Evolutionary conservation across 2,329 filamentous ascomycete species (phyloP), one percentile per base, ranked within the genome.

Genomic region (Colletotrichum tropicicola): DNA sequence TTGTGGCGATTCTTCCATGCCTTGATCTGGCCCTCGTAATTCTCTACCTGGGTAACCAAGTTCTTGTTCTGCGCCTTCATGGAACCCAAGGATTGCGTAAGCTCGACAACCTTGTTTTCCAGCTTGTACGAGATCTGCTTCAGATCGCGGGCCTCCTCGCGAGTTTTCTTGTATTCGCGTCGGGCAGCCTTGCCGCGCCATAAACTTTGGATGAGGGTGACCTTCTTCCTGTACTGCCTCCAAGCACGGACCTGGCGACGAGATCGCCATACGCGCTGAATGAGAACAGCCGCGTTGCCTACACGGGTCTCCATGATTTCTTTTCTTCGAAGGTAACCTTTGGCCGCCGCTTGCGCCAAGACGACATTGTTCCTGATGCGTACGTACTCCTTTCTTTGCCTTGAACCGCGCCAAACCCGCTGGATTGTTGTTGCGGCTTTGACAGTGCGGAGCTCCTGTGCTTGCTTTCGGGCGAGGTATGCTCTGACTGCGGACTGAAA

Each of bases 111-210:
- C 89, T 99, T 99, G 87, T 99, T 98, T 79, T 99, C 96, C 72
- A 99, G 84, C 84, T 97, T 98, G 85, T 99, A 99, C 3, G 96
- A 98, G 71, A 99, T 99, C 80, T 98, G 95, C 85, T 98, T 98
- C 77, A 99, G 88, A 83, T 99, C 97, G 75, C 96, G 92, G 69
- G 96, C 96, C 80, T 99, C 96, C 79, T 98, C 94, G 70, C 96
- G 93, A 67, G 97, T 82, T 71, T 84, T 89, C 88, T 97, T 98
- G 85, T 99, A 99, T 51, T 88, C 90, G 70, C 86, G 88, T 70
- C 96, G 89, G 59, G 96, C 95, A 68, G 80, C 75, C 78, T 88
- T 94, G 76, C 94, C 95, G 77, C 96, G 91, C 93, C 93, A 98
- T 75, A 98, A 79, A 78, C 90, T 97, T 80, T 99, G 96, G 45